A percentile compares a stretch with the other conserved stretches of the same genome.
These are phyloP conservation scores for Pseudozyma tsukubaensis DNA, from an alignment of 1,284 basidiomycete species.

Conservation along the genomic window DNA sequence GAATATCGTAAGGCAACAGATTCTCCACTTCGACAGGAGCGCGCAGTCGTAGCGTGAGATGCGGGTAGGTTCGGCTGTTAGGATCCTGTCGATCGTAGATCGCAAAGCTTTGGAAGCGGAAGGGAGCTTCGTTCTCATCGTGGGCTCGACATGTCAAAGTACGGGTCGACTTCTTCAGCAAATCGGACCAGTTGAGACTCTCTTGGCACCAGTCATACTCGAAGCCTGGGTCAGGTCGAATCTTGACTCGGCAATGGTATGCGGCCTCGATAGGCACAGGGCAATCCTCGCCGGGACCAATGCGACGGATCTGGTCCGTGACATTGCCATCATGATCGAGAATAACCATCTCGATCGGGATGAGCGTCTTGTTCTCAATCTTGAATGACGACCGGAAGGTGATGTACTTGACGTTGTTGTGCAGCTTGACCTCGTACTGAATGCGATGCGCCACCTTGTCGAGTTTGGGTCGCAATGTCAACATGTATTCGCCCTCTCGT, in stretches of 20 bases:
- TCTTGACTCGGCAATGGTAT: constrained; percentile 81
- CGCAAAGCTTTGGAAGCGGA: constrained; percentile 94
- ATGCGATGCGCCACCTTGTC: constrained; percentile 83
- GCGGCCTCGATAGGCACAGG: constrained; percentile 92
- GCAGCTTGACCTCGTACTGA: constrained; percentile 88
- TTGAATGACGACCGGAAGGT: constrained; percentile 94
- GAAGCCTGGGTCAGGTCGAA: constrained; percentile 95
- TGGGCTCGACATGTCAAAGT: constrained; percentile 87
- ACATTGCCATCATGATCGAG: constrained; percentile 87
- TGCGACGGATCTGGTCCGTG: constrained; percentile 83
- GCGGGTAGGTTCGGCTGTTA: constrained; percentile 75
- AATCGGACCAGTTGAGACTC: constrained; percentile 87
- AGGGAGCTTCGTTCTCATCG: constrained; percentile 85
- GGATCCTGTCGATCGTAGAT: constrained; percentile 81
- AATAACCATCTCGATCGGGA: constrained; percentile 91
- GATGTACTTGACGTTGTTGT: constrained; percentile 94
- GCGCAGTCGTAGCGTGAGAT: constrained; percentile 85
- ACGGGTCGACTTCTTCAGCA: constrained; percentile 79
- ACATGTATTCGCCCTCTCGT: constrained; percentile 90
- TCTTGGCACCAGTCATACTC: constrained; percentile 92
- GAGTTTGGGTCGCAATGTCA: constrained; percentile 83
- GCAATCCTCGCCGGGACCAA: constrained; percentile 89
- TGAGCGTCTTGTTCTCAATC: constrained; percentile 89
- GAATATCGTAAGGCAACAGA: constrained; percentile 91
- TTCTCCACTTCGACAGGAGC: constrained; percentile 98